Percentiles rank a stretch among this genome's conserved stretches.
phyloP scores from a whole-genome alignment of 495 filamentous ascomycete genomes.

The Opeltia flavorubescens region DNA sequence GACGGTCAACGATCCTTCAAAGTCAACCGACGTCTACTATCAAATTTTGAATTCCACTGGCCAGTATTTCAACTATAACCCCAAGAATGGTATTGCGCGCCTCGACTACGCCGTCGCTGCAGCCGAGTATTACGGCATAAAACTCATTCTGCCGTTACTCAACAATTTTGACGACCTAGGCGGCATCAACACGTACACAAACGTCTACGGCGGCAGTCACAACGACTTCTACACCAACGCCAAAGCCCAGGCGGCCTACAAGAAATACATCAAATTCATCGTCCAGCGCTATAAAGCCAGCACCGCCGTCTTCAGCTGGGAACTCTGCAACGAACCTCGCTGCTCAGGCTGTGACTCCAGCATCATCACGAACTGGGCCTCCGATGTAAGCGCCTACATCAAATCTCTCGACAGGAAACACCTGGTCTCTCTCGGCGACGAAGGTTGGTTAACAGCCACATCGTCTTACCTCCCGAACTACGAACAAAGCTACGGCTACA shows the following conservation, averaged over 20 bases:
- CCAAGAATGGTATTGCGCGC: conserved; percentile 35
- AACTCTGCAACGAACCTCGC: conserved; percentile 56
- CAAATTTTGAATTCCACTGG: conserved; percentile 21
- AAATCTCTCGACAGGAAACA: conserved; percentile 48
- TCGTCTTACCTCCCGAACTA: conserved; percentile 9
- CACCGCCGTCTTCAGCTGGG: conserved; percentile 54
- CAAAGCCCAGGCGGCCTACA: conserved; percentile 43
- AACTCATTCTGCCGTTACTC: conserved; percentile 35
- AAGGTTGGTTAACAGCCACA: conserved; percentile 28
- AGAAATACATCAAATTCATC: conserved; percentile 47
- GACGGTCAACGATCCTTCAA: conserved; percentile 11
- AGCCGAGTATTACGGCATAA: conserved; percentile 41
- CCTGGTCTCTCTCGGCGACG: conserved; percentile 55
- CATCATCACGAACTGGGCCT: conserved; percentile 48
- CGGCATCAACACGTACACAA: conserved; percentile 49
- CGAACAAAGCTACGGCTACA: conserved; percentile 45
- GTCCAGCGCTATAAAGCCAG: conserved; percentile 43
- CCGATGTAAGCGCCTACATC: conserved; percentile 44
- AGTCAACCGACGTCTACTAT: conserved; percentile 17
- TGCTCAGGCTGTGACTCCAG: conserved; percentile 46
- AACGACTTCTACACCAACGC: conserved; percentile 44
- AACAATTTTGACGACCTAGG: conserved; percentile 52
- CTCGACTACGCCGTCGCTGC: conserved; percentile 53
- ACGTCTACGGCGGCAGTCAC: conserved; percentile 41
- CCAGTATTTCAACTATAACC: conserved; percentile 21